Evolutionary conservation across 1,284 basidiomycete genomes (phyloP), one percentile per base, ranked within the genome.

Genomic region (Cutaneotrichosporon sp.): DNA sequence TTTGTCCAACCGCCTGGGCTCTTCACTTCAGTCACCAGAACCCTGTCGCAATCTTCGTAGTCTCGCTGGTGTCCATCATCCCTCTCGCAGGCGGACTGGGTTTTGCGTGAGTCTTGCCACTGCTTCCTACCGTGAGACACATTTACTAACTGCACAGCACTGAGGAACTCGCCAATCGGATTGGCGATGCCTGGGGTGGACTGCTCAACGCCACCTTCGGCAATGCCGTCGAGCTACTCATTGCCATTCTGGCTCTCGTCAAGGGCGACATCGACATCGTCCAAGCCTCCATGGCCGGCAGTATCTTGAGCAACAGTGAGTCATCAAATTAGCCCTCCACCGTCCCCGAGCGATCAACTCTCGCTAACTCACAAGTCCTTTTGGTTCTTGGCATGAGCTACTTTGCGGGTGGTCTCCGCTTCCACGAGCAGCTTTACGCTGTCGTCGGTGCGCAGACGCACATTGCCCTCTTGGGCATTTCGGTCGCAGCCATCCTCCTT

Each of bases 261-360:
- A 84, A 92, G 71, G 91, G 90, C 61, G 79, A 93, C 72, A 75
- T 94, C 22, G 78, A 79, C 38, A 81, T 94, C 49, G 90, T 93
- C 0, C 90, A 93, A 74, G 72, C 88, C 70, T 78, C 78, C 29
- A 78, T 84, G 62, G 77, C 83, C 27, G 83, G 83, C 29, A 81
- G 79, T 35, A 79, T 85, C 49, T 68, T 85, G 17, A 83, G 81
- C 59, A 86, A 86, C 64, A 73, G 64, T 65, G 42, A 57, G 57
- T 55, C 5, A 25, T 3, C 16, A 12, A n/a, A n/a, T n/a, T n/a
- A n/a, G n/a, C n/a, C n/a, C n/a, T n/a, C n/a, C n/a, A n/a, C n/a
- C n/a, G n/a, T n/a, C n/a, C n/a, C n/a, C n/a, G n/a, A n/a, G n/a
- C n/a, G n/a, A n/a, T n/a, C n/a, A n/a, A n/a, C n/a, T n/a, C 10